These are phyloP conservation scores for Typha latifolia DNA, from an alignment of 176 grass and related monocot genomes.

Conservation along the genomic window DNA sequence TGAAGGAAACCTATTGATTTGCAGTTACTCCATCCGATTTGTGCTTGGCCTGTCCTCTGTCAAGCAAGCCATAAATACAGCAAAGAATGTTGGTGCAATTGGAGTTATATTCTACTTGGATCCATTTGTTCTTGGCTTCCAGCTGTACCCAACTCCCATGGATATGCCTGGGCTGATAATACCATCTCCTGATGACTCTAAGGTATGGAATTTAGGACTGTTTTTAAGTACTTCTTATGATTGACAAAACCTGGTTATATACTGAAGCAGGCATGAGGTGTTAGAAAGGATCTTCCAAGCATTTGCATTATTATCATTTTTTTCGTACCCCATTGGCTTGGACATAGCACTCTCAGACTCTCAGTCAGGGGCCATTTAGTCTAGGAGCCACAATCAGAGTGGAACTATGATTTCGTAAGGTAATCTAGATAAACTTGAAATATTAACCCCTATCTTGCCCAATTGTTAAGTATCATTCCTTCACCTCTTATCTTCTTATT, in stretches of 20 bases:
- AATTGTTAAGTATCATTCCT: too few species aligned
- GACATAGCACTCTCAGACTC: too few species aligned
- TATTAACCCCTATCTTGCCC: too few species aligned
- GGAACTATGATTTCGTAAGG: too few species aligned
- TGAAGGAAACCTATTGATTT: conserved; percentile 74
- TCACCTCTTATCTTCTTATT: too few species aligned
- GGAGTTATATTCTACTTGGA: conserved; percentile 97
- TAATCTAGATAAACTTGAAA: too few species aligned
- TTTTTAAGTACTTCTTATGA: too few species aligned
- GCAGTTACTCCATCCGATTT: conserved; percentile 95
- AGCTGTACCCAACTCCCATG: conserved; percentile 97
- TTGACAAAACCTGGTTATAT: not conserved
- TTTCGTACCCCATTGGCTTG: too few species aligned
- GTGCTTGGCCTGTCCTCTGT: conserved; percentile 95
- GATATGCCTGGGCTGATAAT: conserved; percentile 85
- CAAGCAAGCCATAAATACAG: conserved; percentile 86
- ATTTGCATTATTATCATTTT: too few species aligned
- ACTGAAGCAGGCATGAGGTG: not conserved
- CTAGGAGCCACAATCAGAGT: too few species aligned
- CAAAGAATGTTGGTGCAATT: conserved; percentile 62
- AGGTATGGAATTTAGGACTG: conserved; percentile 34
- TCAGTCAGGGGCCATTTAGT: too few species aligned
- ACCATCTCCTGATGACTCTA: conserved; percentile 90
- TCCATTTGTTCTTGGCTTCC: conserved; percentile 95
- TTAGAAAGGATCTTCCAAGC: too few species aligned